Conservation (phyloP, 768 basidiomycete genomes). For the Boletus pseudopeckii region DNA sequence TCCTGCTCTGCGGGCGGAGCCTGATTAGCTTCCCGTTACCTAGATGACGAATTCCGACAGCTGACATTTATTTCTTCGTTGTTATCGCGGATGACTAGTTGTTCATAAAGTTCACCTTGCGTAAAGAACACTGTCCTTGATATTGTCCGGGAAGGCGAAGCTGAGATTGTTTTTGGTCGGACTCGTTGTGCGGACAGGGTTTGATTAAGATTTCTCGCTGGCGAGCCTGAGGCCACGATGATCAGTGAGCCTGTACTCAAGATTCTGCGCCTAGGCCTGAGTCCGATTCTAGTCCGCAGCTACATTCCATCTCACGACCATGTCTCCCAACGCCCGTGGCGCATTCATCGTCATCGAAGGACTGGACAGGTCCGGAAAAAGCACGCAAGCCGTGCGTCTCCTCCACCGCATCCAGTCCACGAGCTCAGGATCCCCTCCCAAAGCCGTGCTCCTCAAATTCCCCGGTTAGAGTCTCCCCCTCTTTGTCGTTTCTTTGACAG, state of each 20-base stretch:
- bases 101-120: too few relatives aligned
- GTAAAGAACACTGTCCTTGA: too few relatives aligned
- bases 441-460: constrained; percentile 72
- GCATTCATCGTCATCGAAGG: constrained; percentile 94
- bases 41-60: background rate
- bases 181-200: too few relatives aligned
- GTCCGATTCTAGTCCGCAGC: too few relatives aligned
- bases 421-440: constrained; percentile 1
- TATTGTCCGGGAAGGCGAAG: too few relatives aligned
- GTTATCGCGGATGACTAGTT: too few relatives aligned
- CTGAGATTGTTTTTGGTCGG: too few relatives aligned
- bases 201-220: too few relatives aligned
- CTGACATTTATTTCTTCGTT: background rate
- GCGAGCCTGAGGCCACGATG: too few relatives aligned
- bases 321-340: constrained; percentile 41
- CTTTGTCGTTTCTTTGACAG: background rate
- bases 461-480: constrained; percentile 58
- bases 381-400: constrained; percentile 74
- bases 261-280: too few relatives aligned
- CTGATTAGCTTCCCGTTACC: background rate
- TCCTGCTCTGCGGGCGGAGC: background rate
- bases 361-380: constrained; percentile 93
- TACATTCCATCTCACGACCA: background rate
- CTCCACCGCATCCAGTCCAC: constrained; percentile 45
- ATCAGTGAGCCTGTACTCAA: too few relatives aligned